Percentiles rank a stretch among this genome's conserved stretches.
phyloP scores from a whole-genome alignment of 2,329 filamentous ascomycete species.

The Lasiodiplodia sp. region DNA sequence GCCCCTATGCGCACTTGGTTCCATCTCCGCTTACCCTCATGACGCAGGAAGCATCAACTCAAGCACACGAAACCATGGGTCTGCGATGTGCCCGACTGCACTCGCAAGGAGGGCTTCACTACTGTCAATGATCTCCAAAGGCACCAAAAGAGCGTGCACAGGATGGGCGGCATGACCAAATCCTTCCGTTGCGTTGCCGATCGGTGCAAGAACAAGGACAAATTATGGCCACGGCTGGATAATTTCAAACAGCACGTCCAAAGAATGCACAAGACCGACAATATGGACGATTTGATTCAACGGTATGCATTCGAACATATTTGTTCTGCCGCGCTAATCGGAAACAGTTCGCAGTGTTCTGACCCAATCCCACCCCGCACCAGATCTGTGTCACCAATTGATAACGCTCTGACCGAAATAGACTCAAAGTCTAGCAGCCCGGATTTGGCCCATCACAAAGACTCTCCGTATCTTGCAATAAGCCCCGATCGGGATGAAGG shows the following conservation, averaged over 20 bases:
- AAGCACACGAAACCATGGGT: conserved; percentile 73
- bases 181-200: conserved; percentile 66
- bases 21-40: not conserved
- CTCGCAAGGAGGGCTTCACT: conserved; percentile 71
- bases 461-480: not conserved
- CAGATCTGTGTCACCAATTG: conserved; percentile 38
- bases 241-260: conserved; percentile 85
- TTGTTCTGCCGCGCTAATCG: not conserved
- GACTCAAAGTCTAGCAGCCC: conserved; percentile 30
- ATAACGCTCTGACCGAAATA: conserved; percentile 43
- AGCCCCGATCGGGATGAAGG: not conserved
- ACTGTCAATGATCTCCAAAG: conserved; percentile 83
- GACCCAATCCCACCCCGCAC: conserved; percentile 22
- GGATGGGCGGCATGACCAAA: conserved; percentile 51
- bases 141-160: conserved; percentile 77
- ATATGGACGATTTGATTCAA: conserved; percentile 54
- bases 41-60: conserved; percentile 73
- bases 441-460: not conserved
- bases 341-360: conserved; percentile 36
- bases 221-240: conserved; percentile 81
- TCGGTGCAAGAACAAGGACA: conserved; percentile 66
- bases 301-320: conserved; percentile 45
- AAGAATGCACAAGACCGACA: conserved; percentile 67
- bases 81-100: conserved; percentile 67
- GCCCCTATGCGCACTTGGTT: not conserved